Evolutionary conservation across 345 rosid genomes (phyloP).

Genomic region (Brassica rapa): DNA sequence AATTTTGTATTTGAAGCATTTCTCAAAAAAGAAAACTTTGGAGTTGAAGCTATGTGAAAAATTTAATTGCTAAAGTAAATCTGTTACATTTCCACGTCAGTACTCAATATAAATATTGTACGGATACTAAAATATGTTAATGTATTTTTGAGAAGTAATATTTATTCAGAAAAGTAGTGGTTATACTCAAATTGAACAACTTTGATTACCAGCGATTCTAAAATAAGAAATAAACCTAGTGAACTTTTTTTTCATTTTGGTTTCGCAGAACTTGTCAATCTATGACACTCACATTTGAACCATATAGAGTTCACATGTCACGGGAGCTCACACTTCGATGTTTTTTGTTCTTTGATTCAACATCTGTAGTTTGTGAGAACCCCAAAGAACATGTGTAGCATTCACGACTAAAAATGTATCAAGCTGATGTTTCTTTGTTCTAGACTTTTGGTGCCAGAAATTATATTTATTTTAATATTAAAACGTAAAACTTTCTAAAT

Average conservation of each 20-base stretch:
- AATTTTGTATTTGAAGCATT: too few species aligned
- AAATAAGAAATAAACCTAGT: not conserved
- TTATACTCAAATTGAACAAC: too few species aligned
- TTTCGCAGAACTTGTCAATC: slow-evolving; percentile 3
- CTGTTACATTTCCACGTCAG: too few species aligned
- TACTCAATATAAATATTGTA: too few species aligned
- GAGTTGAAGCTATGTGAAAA: too few species aligned
- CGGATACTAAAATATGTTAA: too few species aligned
- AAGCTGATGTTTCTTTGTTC: not conserved
- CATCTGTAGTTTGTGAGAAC: not conserved
- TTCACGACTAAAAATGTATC: too few species aligned
- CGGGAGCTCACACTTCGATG: not conserved
- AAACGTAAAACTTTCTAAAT: not conserved
- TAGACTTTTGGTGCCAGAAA: not conserved
- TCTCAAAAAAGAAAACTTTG: too few species aligned
- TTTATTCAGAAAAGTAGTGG: too few species aligned
- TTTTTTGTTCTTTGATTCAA: not conserved
- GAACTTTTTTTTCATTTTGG: not conserved
- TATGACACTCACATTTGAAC: slow-evolving; percentile 13
- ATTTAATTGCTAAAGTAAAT: too few species aligned
- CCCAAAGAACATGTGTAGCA: not conserved
- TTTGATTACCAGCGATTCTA: too few species aligned
- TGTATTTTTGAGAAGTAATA: too few species aligned
- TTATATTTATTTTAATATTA: not conserved
- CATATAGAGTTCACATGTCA: not conserved